Conservation (phyloP, 306 rosid genomes). For the Cucumis hystrix region DNA sequence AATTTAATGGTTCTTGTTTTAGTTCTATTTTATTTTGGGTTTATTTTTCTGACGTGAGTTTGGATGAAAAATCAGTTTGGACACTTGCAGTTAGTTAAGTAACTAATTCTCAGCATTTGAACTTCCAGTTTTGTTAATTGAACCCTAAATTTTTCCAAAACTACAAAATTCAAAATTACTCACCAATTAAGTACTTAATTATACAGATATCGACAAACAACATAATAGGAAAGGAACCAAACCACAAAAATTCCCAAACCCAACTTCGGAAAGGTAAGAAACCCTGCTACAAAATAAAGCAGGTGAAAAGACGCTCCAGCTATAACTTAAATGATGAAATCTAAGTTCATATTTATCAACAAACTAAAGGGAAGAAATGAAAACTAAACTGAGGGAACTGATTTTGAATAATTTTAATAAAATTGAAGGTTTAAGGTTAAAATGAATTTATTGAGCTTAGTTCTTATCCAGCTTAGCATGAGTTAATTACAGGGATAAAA, state of each 20-base stretch:
- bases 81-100: background rate
- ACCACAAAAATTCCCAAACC: background rate
- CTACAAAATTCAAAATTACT: background rate
- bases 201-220: background rate
- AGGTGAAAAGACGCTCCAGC: background rate
- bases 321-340: background rate
- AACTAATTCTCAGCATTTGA: background rate
- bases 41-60: background rate
- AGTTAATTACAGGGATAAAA: background rate
- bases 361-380: background rate
- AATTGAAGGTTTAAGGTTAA: background rate
- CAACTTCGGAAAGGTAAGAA: background rate
- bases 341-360: background rate
- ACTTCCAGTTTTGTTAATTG: background rate
- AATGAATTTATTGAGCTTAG: background rate
- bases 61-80: background rate
- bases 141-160: background rate
- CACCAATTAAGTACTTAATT: background rate
- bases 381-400: background rate
- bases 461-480: background rate
- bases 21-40: background rate
- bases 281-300: background rate
- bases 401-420: background rate
- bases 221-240: background rate
- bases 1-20: background rate